Evolutionary conservation across 129 eudicot genomes (phyloP).

Genomic region (Lonicera japonica): DNA sequence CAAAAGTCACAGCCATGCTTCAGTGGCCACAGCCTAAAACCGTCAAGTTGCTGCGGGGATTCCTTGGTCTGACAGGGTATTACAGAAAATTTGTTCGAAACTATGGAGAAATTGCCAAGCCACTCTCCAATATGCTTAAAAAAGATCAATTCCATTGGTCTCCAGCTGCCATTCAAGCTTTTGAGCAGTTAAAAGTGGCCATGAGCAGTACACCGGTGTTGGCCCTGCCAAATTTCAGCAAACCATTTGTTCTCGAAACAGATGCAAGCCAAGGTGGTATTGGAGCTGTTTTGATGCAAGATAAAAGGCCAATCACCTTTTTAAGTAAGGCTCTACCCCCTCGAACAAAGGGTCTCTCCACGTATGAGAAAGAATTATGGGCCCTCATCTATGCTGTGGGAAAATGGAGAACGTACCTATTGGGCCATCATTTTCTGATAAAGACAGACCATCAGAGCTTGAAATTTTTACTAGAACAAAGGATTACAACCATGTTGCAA

Average conservation of each 20-base stretch:
- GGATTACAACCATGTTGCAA: background rate
- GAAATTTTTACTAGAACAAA: background rate
- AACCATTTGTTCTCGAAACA: too few species aligned
- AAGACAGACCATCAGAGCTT: background rate
- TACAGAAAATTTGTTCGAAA: background rate
- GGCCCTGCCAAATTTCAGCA: too few species aligned
- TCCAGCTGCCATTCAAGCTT: too few species aligned
- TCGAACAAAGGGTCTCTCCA: background rate
- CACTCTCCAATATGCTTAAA: background rate
- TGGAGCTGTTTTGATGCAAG: constrained; percentile 18
- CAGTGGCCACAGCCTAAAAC: background rate
- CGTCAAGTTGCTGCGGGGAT: background rate
- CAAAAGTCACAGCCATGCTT: background rate
- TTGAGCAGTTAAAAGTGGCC: too few species aligned
- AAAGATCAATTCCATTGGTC: background rate
- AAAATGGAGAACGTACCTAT: constrained; percentile 4
- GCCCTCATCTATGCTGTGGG: background rate
- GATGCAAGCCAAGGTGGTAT: constrained; percentile 2
- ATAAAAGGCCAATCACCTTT: background rate
- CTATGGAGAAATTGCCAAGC: background rate
- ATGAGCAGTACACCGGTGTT: too few species aligned
- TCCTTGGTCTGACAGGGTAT: background rate
- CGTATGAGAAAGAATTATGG: constrained; percentile 13
- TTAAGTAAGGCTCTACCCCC: background rate
- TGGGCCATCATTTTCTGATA: background rate